Percentiles rank a stretch among this genome's conserved stretches.
Evolutionary conservation across 805 yeast species (phyloP).

Genomic region (Kodamaea jinghongensis): DNA sequence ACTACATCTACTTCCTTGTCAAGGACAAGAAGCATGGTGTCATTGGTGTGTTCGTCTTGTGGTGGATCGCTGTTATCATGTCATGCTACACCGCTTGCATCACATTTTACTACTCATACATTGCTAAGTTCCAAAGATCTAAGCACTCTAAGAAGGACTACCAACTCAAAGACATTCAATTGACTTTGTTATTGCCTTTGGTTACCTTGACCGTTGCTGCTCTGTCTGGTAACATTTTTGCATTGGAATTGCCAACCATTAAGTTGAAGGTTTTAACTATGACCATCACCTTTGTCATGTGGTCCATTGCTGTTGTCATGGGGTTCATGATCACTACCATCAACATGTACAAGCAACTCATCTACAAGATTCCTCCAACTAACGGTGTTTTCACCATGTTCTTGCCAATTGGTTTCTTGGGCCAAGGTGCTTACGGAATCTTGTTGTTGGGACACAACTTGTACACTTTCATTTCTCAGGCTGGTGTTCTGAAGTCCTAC

Average conservation of each 20-base stretch:
- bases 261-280: constrained; percentile 51
- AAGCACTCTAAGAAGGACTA: constrained; percentile 11
- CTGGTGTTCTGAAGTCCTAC: constrained; percentile 3
- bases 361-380: constrained; percentile 58
- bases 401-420: constrained; percentile 79
- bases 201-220: constrained; percentile 77
- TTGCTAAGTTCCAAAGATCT: constrained; percentile 30
- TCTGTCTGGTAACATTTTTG: constrained; percentile 63
- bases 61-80: constrained; percentile 66
- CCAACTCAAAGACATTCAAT: constrained; percentile 40
- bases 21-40: constrained; percentile 38
- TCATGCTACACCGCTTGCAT: constrained; percentile 62
- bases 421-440: constrained; percentile 78
- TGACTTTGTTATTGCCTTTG: constrained; percentile 68
- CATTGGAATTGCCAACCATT: constrained; percentile 38
- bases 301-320: constrained; percentile 66
- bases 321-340: constrained; percentile 53
- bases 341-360: constrained; percentile 57
- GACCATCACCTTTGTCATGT: constrained; percentile 53
- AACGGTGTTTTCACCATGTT: constrained; percentile 60
- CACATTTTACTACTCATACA: constrained; percentile 50
- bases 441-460: constrained; percentile 50
- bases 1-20: constrained; percentile 49
- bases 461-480: constrained; percentile 9
- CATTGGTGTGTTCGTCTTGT: constrained; percentile 55